Evolutionary conservation across 139 green algal genomes (phyloP), one percentile per base, ranked within the genome.

Genomic region (Micromonas pusilla): DNA sequence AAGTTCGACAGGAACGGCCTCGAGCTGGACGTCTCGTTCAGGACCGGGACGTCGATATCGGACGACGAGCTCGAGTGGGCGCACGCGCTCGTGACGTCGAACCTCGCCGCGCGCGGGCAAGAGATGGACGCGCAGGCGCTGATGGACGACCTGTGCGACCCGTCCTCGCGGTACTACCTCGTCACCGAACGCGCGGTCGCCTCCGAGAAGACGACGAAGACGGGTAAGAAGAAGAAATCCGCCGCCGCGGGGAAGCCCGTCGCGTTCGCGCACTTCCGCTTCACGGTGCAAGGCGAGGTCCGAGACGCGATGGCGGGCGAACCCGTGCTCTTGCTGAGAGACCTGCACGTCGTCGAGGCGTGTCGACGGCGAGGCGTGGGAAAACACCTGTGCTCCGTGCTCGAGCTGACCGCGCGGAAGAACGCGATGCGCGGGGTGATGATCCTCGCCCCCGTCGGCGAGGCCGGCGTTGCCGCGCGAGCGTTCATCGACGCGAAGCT

Each of bases 361-460:
- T 68, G 21, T 16, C 60, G 21, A 16, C 60, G 60, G 9, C 13
- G n/a, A 32, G 60, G 60, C 13, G 9, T 68, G 25, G 60, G 60
- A 6, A 68, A 28, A 16, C 60, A 68, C 60, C 25, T 68, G 60
- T 36, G 25, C 5, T 28, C 13, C 4, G 16, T 32, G 16, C 60
- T 68, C 16, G 60, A 68, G 21, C 60, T 68, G 16, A 32, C 25
- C 60, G 60, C 60, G 60, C 60, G 60, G 9, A 68, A 68, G 60
- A 30, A 68, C 60, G 13, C 25, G 5, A 30, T 68, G 25, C 25
- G n/a, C 60, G 25, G 5, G 25, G 5, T 68, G 25, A 68, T 68
- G 60, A 6, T 68, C 9, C 45, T 57, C 9, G 45, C 16, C 16
- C 45, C 45, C 9, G 9, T 16, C 45, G 45, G 45, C 9, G 9